Evolutionary conservation across 345 rosid genomes (phyloP).

Genomic region (Lumnitzera racemosa): DNA sequence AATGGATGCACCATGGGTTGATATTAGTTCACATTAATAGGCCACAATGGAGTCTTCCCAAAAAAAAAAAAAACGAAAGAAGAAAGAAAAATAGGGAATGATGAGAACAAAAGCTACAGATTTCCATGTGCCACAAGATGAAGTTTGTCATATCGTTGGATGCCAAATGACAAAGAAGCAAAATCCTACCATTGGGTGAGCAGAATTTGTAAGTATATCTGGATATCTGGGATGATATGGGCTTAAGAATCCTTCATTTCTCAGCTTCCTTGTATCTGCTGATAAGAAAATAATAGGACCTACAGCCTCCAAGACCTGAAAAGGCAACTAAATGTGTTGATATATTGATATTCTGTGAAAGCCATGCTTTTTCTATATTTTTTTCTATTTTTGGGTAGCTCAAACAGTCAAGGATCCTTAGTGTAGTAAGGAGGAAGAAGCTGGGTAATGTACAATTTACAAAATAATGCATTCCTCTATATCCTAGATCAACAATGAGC

Average conservation of each 20-base stretch:
- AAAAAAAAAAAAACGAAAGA: no score
- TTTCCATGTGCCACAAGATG: no score
- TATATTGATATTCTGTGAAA: background rate
- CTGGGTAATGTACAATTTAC: no score
- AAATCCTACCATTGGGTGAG: slow-evolving; percentile 83
- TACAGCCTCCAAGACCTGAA: slow-evolving; percentile 96
- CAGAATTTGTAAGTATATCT: slow-evolving; percentile 94
- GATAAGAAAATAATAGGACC: slow-evolving; percentile 94
- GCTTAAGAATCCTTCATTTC: slow-evolving; percentile 94
- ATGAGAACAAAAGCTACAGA: no score
- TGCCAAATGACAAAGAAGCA: background rate
- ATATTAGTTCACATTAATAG: background rate
- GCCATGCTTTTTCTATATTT: no score
- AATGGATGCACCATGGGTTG: slow-evolving; percentile 8
- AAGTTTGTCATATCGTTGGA: background rate
- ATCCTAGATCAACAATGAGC: no score
- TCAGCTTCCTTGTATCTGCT: slow-evolving; percentile 90
- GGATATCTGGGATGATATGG: slow-evolving; percentile 99
- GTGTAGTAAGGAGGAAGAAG: no score
- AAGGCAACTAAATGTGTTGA: slow-evolving; percentile 10
- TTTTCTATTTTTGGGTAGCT: no score
- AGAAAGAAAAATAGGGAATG: no score
- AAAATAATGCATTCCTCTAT: no score
- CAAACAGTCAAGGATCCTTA: no score
- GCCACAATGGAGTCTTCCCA: background rate